Base-by-base conservation (phyloP, 2,329 filamentous ascomycete genomes). In the Plenodomus biglobosus region DNA sequence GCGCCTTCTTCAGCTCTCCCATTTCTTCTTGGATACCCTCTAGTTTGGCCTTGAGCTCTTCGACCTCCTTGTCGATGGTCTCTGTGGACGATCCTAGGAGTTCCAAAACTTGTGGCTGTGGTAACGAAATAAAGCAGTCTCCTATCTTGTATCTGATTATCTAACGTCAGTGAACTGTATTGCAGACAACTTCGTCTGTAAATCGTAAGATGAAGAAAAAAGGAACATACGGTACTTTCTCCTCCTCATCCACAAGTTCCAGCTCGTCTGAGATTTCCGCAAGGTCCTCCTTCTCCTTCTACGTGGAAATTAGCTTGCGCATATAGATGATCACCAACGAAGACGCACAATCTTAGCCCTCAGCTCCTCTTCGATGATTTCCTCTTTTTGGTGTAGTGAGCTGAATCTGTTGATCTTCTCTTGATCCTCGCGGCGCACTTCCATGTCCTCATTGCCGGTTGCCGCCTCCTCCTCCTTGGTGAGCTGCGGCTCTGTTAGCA, bases 361-460 rank as follows among this genome's bases (percentile, higher is more conserved):
- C 57, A 97, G 75, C 62, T 94, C 85, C 40, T 95, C 91, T 68
- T 95, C 86, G 3, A 97, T 72, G 2, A 80, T 74, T 27, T 87
- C 80, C 71, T 96, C 88, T 42, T 89, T 87, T 70, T 95, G 90
- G 72, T 99, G 94, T 55, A 99, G 79, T 38, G 91, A 86, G 73
- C 92, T 96, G 80, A 99, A 99, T 58, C 85, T 87, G 76, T 99
- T 99, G 83, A 99, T 99, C 76, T 94, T 95, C 77, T 97, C 92
- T 74, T 99, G 94, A 71, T 99, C 94, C 72, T 97, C 92, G 66
- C 92, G 88, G 52, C 94, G 88, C 50, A 99, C 94, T 74, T 96
- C 89, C 63, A 91, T 87, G 70, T 99, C 94, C 59, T 94, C 88
- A 53, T 84, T 82, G 43, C 80, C 80, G 17, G 85, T 79, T 50